Percentiles rank a stretch among this genome's conserved stretches.
These are phyloP conservation scores for Gossypium lobatum DNA, from an alignment of 441 rosid species.

Conservation along the genomic window DNA sequence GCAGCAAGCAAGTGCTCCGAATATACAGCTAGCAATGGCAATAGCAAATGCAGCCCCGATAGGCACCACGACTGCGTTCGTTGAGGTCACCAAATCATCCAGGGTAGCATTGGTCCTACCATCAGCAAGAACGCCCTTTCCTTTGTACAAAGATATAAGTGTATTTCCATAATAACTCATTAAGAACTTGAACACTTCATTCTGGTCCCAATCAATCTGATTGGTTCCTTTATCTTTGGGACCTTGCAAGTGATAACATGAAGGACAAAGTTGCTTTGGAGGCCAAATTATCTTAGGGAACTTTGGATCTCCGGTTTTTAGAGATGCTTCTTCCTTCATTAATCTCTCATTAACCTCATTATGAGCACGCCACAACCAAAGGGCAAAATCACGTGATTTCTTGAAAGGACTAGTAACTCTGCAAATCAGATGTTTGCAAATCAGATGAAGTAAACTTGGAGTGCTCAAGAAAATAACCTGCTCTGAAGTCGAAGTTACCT, in stretches of 20 bases:
- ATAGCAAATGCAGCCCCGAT: constrained; percentile 94
- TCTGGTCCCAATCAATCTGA: constrained; percentile 53
- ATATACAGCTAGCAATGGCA: constrained; percentile 96
- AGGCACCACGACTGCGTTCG: constrained; percentile 80
- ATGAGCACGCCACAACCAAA: constrained; percentile 93
- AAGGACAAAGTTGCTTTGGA: constrained; percentile 77
- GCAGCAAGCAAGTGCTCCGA: constrained; percentile 96
- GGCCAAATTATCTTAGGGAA: constrained; percentile 94
- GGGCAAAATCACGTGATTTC: constrained; percentile 63
- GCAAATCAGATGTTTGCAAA: constrained; percentile 21
- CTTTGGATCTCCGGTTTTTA: constrained; percentile 74
- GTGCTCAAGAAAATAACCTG: not conserved
- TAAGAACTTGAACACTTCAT: constrained; percentile 70
- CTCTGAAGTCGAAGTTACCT: constrained; percentile 41
- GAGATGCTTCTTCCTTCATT: constrained; percentile 71
- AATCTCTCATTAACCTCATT: constrained; percentile 80
- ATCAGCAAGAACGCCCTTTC: constrained; percentile 34
- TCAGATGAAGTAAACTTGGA: constrained; percentile 11
- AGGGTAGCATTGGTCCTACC: constrained; percentile 29
- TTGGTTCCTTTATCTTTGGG: constrained; percentile 19
- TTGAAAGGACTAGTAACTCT: constrained; percentile 67
- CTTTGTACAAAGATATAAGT: constrained; percentile 64
- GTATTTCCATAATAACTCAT: constrained; percentile 56
- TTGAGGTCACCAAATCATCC: constrained; percentile 47
- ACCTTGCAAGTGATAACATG: constrained; percentile 45